Conservation (phyloP, 768 basidiomycete genomes). For the Podaxis carcinomalis region DNA sequence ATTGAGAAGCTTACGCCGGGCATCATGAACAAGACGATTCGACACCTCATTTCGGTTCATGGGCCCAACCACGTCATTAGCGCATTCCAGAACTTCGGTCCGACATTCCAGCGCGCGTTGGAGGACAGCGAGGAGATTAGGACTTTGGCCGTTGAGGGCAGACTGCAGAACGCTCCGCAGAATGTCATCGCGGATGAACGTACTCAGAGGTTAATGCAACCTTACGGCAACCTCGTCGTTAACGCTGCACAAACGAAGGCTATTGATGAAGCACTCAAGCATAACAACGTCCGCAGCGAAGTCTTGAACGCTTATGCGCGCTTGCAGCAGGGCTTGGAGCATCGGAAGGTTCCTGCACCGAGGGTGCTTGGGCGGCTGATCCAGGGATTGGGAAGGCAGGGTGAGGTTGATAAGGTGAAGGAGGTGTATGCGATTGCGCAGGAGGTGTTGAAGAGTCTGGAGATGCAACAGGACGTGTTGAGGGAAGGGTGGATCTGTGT, state of each 20-base stretch:
- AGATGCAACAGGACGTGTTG: conserved; percentile 16
- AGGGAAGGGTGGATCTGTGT: conserved; percentile 65
- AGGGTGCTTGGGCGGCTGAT: conserved; percentile 59
- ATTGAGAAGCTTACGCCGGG: neutral
- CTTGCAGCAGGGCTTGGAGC: conserved; percentile 41
- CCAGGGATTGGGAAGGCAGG: conserved; percentile 59
- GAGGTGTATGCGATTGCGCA: conserved; percentile 71
- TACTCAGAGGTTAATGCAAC: neutral
- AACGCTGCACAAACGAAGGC: conserved; percentile 3
- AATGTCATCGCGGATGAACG: neutral
- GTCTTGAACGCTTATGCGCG: conserved; percentile 38
- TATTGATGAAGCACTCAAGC: conserved; percentile 11
- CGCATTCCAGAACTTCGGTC: conserved; percentile 28
- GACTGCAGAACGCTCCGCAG: neutral
- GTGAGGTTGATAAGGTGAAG: conserved; percentile 56
- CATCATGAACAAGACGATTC: conserved; percentile 7
- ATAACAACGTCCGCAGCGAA: neutral
- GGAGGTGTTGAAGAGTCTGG: conserved; percentile 43
- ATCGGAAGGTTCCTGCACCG: conserved; percentile 47
- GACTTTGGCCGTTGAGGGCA: neutral
- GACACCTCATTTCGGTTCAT: conserved; percentile 3
- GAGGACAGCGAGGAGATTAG: conserved; percentile 17
- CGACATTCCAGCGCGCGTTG: conserved; percentile 23
- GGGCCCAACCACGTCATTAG: conserved; percentile 19
- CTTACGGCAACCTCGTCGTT: neutral